Evolutionary conservation across 345 rosid species (phyloP), one percentile per base, ranked within the genome.

Genomic region (Eucalyptus lansdowneana): DNA sequence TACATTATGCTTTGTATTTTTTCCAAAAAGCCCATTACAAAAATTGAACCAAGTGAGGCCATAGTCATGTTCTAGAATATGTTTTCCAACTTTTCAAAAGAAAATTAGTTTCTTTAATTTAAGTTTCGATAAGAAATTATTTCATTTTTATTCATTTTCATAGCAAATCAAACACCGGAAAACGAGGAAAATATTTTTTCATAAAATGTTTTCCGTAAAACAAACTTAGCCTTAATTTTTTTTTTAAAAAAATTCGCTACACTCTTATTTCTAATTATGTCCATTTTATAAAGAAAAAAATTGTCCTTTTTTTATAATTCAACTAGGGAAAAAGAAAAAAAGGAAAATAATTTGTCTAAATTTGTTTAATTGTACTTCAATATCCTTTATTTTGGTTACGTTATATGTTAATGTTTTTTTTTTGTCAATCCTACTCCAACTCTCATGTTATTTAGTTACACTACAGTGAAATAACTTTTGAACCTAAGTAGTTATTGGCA

Each of bases 241-340:
- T 58, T 60, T 60, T 60, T 60, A 4, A 2, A 1, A 4, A 42
- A 42, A 42, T 42, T 42, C 44, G 2, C 45, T 44, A 8, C 45
- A 7, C 29, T 6, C 67, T 60, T 27, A 60, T 60, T 60, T 60
- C 2, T 60, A 12, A 56, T 56, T 56, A 4, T 56, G 12, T 21
- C 62, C 29, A 56, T 56, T 56, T 56, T 53, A 17, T 53, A 3
- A 7, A 53, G 56, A 53, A 53, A 53, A 7, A 1, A 0, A 2
- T 9, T 56, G 12, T 21, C 27, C 13, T 22, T 56, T 22, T 53
- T 22, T 22, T 56, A 56, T 56, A 56, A 56, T 56, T 56, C 25
- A 56, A 1, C 12, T 0, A 0, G 12, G 62, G 6, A 22, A 56
- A 56, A 56, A 4, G 3, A 0, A 56, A 1, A 54, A 56, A 56